A percentile compares a stretch with the other conserved stretches of the same genome.
phyloP scores from a whole-genome alignment of 2,329 filamentous ascomycete species.

The Trichoderma brevicompactum region DNA sequence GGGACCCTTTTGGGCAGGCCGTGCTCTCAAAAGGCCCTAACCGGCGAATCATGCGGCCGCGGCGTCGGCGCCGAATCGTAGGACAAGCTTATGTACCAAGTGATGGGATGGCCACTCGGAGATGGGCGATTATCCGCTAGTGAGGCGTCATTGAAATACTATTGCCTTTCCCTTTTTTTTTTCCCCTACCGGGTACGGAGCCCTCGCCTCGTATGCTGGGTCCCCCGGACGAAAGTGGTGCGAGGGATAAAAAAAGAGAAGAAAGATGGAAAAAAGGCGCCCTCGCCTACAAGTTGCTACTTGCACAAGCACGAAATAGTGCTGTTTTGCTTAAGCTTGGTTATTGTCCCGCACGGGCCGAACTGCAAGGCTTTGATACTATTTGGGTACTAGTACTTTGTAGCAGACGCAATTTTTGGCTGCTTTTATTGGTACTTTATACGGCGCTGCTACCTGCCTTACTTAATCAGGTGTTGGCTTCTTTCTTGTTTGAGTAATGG shows the following conservation, averaged over 20 bases:
- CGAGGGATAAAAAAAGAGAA: too few relatives aligned
- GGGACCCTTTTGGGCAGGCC: conserved; percentile 9
- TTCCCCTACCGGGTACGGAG: too few relatives aligned
- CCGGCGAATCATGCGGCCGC: conserved; percentile 20
- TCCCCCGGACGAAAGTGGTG: too few relatives aligned
- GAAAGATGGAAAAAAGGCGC: too few relatives aligned
- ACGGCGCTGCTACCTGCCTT: background rate
- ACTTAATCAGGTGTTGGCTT: background rate
- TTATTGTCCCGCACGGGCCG: conserved; percentile 11
- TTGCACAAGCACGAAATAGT: background rate
- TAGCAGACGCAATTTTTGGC: too few relatives aligned
- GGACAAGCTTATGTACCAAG: conserved; percentile 1
- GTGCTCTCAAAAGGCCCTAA: conserved; percentile 1
- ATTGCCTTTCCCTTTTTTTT: too few relatives aligned
- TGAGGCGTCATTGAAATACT: background rate
- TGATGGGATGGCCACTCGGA: background rate
- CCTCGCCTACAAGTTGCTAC: too few relatives aligned
- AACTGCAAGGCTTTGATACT: background rate
- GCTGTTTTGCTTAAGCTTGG: background rate
- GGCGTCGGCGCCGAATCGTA: conserved; percentile 5
- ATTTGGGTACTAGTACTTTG: too few relatives aligned
- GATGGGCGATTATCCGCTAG: conserved; percentile 17
- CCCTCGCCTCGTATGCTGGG: too few relatives aligned
- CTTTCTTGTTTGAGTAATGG: conserved; percentile 8
- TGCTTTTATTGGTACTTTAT: too few relatives aligned